Percentiles rank a stretch among this genome's conserved stretches.
Conservation (phyloP, 78 protist genomes). For the Anaeramoeba flamelloides region DNA sequence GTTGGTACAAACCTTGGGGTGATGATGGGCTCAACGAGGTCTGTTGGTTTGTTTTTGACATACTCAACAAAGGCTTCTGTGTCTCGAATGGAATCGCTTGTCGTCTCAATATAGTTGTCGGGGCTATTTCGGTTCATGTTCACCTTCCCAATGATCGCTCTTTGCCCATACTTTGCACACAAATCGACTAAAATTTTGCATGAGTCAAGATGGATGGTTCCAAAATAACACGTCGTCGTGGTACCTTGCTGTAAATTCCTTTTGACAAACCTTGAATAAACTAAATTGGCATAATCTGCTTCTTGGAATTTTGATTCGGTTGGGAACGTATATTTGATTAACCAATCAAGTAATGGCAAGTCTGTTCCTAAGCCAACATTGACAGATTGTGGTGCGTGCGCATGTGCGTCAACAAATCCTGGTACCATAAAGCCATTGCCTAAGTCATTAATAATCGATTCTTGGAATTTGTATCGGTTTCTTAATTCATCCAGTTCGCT, state of each 20-base stretch:
- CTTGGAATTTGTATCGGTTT: no score
- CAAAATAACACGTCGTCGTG: slow-evolving; percentile 56
- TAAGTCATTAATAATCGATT: no score
- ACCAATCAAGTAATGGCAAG: slow-evolving; percentile 60
- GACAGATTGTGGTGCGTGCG: slow-evolving; percentile 69
- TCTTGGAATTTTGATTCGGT: slow-evolving; percentile 42
- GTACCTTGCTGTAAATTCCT: slow-evolving; percentile 45
- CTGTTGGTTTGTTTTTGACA: neutral
- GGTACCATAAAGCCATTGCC: slow-evolving; percentile 59
- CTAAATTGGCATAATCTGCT: slow-evolving; percentile 33
- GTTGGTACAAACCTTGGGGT: slow-evolving; percentile 67
- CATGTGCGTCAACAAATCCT: slow-evolving; percentile 68
- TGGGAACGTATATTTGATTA: slow-evolving; percentile 68
- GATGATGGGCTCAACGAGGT: slow-evolving; percentile 24
- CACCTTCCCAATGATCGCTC: slow-evolving; percentile 69
- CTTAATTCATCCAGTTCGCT: no score
- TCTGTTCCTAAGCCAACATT: slow-evolving; percentile 54
- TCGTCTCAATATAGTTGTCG: slow-evolving; percentile 51
- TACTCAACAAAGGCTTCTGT: slow-evolving; percentile 23
- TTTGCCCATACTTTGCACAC: slow-evolving; percentile 38
- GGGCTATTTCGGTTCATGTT: slow-evolving; percentile 58
- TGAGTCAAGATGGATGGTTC: slow-evolving; percentile 61
- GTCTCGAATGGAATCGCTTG: slow-evolving; percentile 24
- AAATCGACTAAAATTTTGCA: slow-evolving; percentile 19
- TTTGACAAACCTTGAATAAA: slow-evolving; percentile 32